Base-by-base conservation (phyloP, 2,329 filamentous ascomycete genomes). In the Xylariaceae sp. region DNA sequence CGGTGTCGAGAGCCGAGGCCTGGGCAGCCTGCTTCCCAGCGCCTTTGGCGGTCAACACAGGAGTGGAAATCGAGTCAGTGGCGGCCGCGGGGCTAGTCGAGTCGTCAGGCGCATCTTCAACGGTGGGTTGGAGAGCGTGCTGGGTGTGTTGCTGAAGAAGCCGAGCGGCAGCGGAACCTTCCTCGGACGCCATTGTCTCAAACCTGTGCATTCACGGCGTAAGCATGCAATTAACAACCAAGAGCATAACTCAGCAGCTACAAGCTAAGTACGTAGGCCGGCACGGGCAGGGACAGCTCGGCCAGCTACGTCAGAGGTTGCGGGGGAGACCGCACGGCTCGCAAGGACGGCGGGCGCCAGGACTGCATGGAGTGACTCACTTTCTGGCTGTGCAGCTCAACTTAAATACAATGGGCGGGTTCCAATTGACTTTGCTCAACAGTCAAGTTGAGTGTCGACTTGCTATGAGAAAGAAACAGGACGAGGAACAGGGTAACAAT, bases 81-180 rank as follows among this genome's bases (percentile, higher is more conserved):
- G 62, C 76, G 65, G 73, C 74, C 55, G 77, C 75, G 56, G 77
- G 71, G 73, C 76, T 58, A 77, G 82, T 55, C 76, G 81, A 82
- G 77, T 74, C 90, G 71, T 96, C 92, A 34, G 82, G 80, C 45
- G 83, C 86, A 53, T 96, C 91, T 75, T 96, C 92, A 65, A 96
- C 82, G 23, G 87, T 92, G 65, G 83, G 82, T 69, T 85, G 81
- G 50, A 79, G 76, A 61, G 74, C 72, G 67, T 76, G 74, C 50
- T 81, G 75, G 63, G 73, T 75, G 67, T 89, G 87, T 74, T 85
- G 82, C 71, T 86, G 80, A 70, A 85, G 80, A 63, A 89, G 82
- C 76, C 81, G 82, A 74, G 88, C 83, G 49, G 82, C 82, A 60
- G 79, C 79, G 61, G 82, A 83, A 60, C 78, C 75, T 72, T 81